Percentiles rank a stretch among this genome's conserved stretches.
These are phyloP conservation scores for Stylosanthes scabra DNA, from an alignment of 331 rosid species.

Conservation along the genomic window DNA sequence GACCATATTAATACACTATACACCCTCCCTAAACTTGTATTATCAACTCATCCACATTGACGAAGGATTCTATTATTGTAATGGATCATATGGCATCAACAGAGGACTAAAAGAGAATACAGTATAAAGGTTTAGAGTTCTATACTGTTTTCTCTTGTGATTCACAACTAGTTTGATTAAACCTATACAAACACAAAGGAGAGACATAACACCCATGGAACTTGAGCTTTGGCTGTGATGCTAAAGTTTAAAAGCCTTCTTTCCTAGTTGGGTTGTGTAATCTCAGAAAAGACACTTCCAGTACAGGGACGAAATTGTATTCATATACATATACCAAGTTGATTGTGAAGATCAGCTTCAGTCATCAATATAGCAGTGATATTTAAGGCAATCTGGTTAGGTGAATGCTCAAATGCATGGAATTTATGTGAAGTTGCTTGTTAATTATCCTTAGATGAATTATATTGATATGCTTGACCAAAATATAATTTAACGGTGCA, in stretches of 20 bases:
- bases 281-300: neutral
- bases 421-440: too few relatives aligned
- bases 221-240: slow-evolving; percentile 16
- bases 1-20: too few relatives aligned
- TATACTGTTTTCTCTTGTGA: neutral
- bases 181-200: slow-evolving; percentile 22
- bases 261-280: neutral
- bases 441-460: too few relatives aligned
- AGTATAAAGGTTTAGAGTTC: slow-evolving; percentile 2
- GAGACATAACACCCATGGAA: neutral
- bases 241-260: slow-evolving; percentile 2
- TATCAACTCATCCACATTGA: too few relatives aligned
- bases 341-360: neutral
- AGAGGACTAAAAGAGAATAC: slow-evolving; percentile 15
- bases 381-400: neutral
- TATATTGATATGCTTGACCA: too few relatives aligned
- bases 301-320: neutral
- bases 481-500: too few relatives aligned
- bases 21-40: too few relatives aligned
- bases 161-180: slow-evolving; percentile 22
- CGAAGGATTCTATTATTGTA: neutral
- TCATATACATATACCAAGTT: neutral
- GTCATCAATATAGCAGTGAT: neutral
- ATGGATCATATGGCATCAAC: neutral
- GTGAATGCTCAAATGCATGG: too few relatives aligned